A percentile compares a stretch with the other conserved stretches of the same genome.
Conservation (phyloP, 2,329 filamentous ascomycete genomes). For the Sporothrix brunneoviolacea region DNA sequence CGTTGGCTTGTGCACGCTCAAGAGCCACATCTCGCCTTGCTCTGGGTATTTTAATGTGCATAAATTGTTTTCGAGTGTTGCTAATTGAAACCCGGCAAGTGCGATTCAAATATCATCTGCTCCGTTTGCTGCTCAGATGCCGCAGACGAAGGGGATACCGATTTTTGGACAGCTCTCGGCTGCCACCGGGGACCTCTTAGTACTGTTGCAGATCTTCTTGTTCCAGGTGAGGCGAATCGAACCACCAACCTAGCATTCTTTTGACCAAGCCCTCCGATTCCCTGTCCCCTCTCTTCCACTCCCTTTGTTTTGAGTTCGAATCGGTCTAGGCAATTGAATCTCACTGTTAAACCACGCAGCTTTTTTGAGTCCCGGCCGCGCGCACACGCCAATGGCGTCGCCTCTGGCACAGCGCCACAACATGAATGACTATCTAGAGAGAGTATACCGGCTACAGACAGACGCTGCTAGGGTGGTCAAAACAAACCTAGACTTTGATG, state of each 20-base stretch:
- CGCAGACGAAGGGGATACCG: slow-evolving; percentile 26
- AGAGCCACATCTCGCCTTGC: not conserved
- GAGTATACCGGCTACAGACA: slow-evolving; percentile 36
- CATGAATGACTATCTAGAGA: slow-evolving; percentile 47
- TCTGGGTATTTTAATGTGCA: no score
- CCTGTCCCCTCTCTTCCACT: not conserved
- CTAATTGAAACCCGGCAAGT: slow-evolving; percentile 30
- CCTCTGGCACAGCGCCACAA: slow-evolving; percentile 42
- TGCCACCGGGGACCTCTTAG: slow-evolving; percentile 45
- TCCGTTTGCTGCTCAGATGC: slow-evolving; percentile 35
- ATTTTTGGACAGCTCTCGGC: slow-evolving; percentile 43
- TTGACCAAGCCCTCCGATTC: not conserved
- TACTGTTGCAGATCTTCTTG: slow-evolving; percentile 41
- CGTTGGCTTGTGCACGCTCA: not conserved
- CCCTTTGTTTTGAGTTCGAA: not conserved
- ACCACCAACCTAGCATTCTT: slow-evolving; percentile 20
- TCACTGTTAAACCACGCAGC: not conserved
- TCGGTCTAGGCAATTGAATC: not conserved
- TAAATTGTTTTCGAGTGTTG: not conserved
- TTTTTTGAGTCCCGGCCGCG: slow-evolving; percentile 15
- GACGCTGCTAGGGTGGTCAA: slow-evolving; percentile 36
- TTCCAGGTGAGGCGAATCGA: slow-evolving; percentile 36
- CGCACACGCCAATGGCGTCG: slow-evolving; percentile 44
- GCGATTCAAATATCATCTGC: slow-evolving; percentile 45
- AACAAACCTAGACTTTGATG: slow-evolving; percentile 44